Evolutionary conservation across 768 basidiomycete species (phyloP), one percentile per base, ranked within the genome.

Genomic region (Boletus pseudopeckii): DNA sequence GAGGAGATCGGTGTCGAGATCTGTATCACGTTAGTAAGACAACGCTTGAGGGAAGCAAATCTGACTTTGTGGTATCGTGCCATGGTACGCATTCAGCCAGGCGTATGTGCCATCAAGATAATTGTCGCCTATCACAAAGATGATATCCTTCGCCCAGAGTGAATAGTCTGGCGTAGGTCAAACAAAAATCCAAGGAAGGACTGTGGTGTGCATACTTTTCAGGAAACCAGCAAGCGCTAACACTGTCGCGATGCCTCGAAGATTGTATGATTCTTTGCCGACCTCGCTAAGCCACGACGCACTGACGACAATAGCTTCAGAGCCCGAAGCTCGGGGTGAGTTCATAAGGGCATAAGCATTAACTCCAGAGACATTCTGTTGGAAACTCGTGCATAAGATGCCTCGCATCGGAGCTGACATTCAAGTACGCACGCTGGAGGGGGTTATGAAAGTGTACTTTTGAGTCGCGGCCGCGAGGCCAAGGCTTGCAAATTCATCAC

Each of bases 81-180:
- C 84, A 67, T 98, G 92, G 64, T 98, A 98, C 4, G 85, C 79
- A 43, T 78, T 83, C 34, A 98, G 74, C 87, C 92, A 99, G 3
- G 92, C 95, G 57, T 97, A 90, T 77, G 92, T 88, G 3, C 97
- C 97, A 49, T 95, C 90, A 34, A 92, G 69, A 67, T 95, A 84
- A 2, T 85, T 90, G 57, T 98, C 96, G 42, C 88, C 88, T 55
- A 98, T 76, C 26, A 99, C 83, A 55, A 98, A 88, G 17, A 98
- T 72, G 51, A 99, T 77, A 62, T 98, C 95, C 67, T 95, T 96
- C 1, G 94, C 90, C 96, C 97, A 99, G 36, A 92, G 79, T 20
- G 92, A 90, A 61, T 90, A 87, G 33, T 79, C 92, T 95, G 61
- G 55, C 9, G 17, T 15, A 18, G 30, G 36, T 68, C 15, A 64